Evolutionary conservation across 768 basidiomycete genomes (phyloP).

Genomic region (Amanita subjunquillea): DNA sequence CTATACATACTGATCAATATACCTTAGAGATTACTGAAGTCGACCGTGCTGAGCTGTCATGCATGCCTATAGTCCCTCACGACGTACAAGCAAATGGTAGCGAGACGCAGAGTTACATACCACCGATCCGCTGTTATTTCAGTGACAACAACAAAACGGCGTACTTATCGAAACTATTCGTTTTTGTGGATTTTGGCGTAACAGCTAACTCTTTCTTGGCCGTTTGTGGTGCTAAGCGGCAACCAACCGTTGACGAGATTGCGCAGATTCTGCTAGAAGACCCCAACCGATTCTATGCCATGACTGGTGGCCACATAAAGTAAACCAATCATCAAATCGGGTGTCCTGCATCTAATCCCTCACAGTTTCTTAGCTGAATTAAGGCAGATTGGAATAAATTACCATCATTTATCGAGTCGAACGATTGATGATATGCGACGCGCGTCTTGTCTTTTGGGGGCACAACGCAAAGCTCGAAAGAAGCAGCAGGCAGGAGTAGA

Average conservation of each 20-base stretch:
- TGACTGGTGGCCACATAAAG: conserved; percentile 62
- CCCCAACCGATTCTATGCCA: conserved; percentile 59
- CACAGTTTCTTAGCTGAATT: conserved; percentile 75
- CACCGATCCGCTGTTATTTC: conserved; percentile 65
- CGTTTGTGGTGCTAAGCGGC: conserved; percentile 79
- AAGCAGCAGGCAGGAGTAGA: conserved; percentile 16
- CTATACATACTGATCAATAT: conserved; percentile 3
- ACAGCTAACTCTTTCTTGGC: conserved; percentile 76
- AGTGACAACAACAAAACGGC: conserved; percentile 38
- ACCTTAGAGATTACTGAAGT: conserved; percentile 43
- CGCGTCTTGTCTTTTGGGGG: conserved; percentile 64
- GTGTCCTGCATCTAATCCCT: not conserved
- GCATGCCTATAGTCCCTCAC: conserved; percentile 58
- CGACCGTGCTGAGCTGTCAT: conserved; percentile 49
- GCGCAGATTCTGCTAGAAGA: conserved; percentile 58
- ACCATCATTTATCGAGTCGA: conserved; percentile 35
- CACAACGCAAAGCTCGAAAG: conserved; percentile 43
- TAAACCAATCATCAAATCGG: conserved; percentile 20
- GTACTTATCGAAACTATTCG: conserved; percentile 75
- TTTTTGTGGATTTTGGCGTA: conserved; percentile 81
- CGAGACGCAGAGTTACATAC: conserved; percentile 29
- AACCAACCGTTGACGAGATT: conserved; percentile 81
- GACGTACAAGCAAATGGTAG: conserved; percentile 18
- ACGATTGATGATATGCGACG: conserved; percentile 59
- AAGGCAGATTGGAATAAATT: conserved; percentile 78